Conservation (phyloP, 2,329 filamentous ascomycete species). For the Arthrinium puccinioides region DNA sequence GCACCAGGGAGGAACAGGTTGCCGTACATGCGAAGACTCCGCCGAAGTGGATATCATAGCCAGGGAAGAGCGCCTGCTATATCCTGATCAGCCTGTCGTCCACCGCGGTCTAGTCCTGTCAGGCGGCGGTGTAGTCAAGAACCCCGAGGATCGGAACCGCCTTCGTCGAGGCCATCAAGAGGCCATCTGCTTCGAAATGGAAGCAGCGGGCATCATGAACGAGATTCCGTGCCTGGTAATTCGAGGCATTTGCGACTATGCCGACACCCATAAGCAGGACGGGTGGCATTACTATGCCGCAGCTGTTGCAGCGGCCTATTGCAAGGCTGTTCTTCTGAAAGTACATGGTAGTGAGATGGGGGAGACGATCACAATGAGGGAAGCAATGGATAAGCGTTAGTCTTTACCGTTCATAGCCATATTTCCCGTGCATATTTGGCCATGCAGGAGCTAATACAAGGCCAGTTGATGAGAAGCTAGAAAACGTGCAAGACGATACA, state of each 20-base stretch:
- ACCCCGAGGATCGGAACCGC: slow-evolving; percentile 16
- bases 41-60: too few relatives aligned
- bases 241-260: slow-evolving; percentile 24
- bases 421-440: not conserved
- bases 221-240: slow-evolving; percentile 21
- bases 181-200: slow-evolving; percentile 23
- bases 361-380: not conserved
- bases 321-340: slow-evolving; percentile 6
- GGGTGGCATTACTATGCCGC: slow-evolving; percentile 18
- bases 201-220: slow-evolving; percentile 22
- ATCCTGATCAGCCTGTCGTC: slow-evolving; percentile 14
- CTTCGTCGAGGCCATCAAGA: slow-evolving; percentile 5
- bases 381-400: not conserved
- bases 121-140: slow-evolving; percentile 20
- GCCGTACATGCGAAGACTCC: not conserved
- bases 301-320: slow-evolving; percentile 16
- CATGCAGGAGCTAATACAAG: not conserved
- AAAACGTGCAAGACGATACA: not conserved
- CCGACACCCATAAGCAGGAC: slow-evolving; percentile 19
- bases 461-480: not conserved
- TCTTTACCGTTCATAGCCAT: not conserved
- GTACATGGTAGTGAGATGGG: not conserved
- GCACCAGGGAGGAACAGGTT: not conserved
- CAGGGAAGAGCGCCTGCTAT: not conserved
- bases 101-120: slow-evolving; percentile 28